Base-by-base conservation (phyloP, 495 filamentous ascomycete genomes). In the Amniculicola lignicola region DNA sequence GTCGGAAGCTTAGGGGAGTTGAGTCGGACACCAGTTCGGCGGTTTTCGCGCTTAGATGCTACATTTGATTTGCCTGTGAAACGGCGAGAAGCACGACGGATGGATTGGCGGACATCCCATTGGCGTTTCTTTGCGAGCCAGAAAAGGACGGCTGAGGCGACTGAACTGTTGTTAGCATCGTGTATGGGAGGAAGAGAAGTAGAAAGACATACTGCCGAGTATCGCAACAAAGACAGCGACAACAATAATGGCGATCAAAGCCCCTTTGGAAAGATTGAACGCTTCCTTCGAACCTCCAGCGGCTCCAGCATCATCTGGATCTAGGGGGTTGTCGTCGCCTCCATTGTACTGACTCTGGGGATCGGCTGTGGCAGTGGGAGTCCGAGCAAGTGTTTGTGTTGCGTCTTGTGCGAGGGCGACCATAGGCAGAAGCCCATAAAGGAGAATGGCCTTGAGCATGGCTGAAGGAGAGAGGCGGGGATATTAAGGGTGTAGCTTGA, bases 161-260 rank as follows among this genome's bases (percentile, higher is more conserved):
- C 77, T 79, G 47, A 38, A 31, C 15, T 2, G 4, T 19, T 33
- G 45, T 57, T 62, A 52, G 42, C 14, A 19, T 5, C 14, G 23
- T 36, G 2, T n/a, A n/a, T n/a, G n/a, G n/a, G 18, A 10, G 21
- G 9, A 23, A 27, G 23, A 0, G 11, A 43, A 2, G 14, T 7
- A 2, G 16, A 33, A 14, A 31, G 11, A 25, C 7, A 38, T 35
- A 43, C 63, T 57, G 51, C 82, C 83, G 50, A 79, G 63, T 7
- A 84, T 57, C 18, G 70, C 79, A 9, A 86, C 78, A 19, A 78
- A 54, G 2, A 77, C 75, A 18, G 82, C 81, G 1, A 84, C 77
- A 1, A 82, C 74, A 46, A 84, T 79, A 54, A 87, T 82, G 15
- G 81, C 82, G 36, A 80, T 74, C 49, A 87, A 68, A 1, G 73